Base-by-base conservation (phyloP, 768 basidiomycete genomes). In the Calocera viscosa region DNA sequence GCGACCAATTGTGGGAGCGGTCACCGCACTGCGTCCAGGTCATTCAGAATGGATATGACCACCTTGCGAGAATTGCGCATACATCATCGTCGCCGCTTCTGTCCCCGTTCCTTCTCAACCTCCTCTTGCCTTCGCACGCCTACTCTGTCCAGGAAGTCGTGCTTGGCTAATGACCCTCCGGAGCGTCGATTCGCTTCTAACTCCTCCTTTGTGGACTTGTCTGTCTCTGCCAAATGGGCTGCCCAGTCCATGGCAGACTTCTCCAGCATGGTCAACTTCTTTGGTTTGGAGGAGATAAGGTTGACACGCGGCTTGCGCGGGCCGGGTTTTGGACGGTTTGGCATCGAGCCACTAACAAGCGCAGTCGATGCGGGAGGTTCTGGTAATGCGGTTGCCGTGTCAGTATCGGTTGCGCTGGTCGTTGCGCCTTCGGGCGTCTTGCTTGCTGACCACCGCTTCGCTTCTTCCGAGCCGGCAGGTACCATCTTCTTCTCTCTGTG, bases 201-300 rank as follows among this genome's bases (percentile, higher is more conserved):
- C 68, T 90, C 88, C 70, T 90, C 86, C 68, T 83, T 81, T 10
- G 86, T 72, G 1, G 78, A 81, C 14, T 69, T 66, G 34, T 67
- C 67, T 0, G 78, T 67, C 22, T 74, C 72, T 22, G 80, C 75
- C 16, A 90, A 75, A 70, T 92, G 90, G 0, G 83, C 75, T 32
- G 81, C 80, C 91, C 91, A 94, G 73, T 94, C 91, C 83, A 94
- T 84, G 14, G 87, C 84, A 0, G 89, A 90, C 74, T 92, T 93
- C 69, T 91, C 90, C 16, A 94, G 79, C 28, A 90, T 92, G 26
- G 88, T 85, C 8, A 94, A 79, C 75, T 89, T 92, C 74, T 88
- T 90, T 1, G 85, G 78, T 72, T 86, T 90, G 32, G 64, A 39
- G 1, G 70, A 69, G 8, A 32, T 30, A 38, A 41, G 32, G 49